Evolutionary conservation across 2,329 filamentous ascomycete species (phyloP), one percentile per base, ranked within the genome.

Genomic region (Paracoccidioides brasiliensis): DNA sequence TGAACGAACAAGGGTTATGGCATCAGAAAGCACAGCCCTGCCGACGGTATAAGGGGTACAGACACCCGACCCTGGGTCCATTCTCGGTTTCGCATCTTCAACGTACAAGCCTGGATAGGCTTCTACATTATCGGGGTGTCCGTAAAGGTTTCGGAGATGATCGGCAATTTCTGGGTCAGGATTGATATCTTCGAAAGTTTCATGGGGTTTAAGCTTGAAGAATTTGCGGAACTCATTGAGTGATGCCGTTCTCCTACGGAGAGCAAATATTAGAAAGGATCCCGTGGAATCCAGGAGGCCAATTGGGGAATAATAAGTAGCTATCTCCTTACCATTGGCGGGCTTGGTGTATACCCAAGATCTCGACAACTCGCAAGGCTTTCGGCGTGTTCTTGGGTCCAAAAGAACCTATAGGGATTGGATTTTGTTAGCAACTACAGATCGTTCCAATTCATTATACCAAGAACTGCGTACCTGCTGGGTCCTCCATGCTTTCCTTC

Each of bases 341-440:
- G 4, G 85, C 83, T 58, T 89, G 86, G 42, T 87, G 75, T 53
- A 93, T 91, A 37, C 87, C 87, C 4, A 91, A 72, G 41, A 90
- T 85, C 67, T 93, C 88, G 28, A 91, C 79, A 1, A 83, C 79
- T 59, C 82, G 81, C 79, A 93, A 80, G 22, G 83, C 79, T 7
- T 80, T 75, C 0, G 88, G 88, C 0, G 90, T 84, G 57, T 86
- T 85, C 7, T 81, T 80, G 0, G 80, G 80, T 0, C 85, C 85
- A 59, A 88, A 88, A 0, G 81, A 78, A 5, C 82, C 81, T 62
- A 46, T 48, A 43, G 22, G 22, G 22, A 22, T 10, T 14, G 28
- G 22, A 2, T 22, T 50, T 22, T 57, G 55, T 38, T 9, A 50
- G 46, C 33, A 50, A 28, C 5, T 1, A 15, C 22, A 48, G 9